phyloP scores from a whole-genome alignment of 2,329 filamentous ascomycete genomes.

The Phaeomoniella chlamydospora region DNA sequence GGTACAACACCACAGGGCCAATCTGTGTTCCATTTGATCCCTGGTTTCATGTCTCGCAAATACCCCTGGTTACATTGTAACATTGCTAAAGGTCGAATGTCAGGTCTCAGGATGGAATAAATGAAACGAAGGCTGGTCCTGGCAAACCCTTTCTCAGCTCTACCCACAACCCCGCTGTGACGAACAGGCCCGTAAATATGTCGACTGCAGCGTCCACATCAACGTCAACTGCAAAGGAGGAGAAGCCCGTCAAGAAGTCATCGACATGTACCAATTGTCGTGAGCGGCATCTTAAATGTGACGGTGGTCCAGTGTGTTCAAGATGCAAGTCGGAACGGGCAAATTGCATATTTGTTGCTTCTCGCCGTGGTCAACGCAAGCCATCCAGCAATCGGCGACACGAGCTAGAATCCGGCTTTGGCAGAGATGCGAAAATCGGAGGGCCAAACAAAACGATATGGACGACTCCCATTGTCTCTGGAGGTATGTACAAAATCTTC shows the following conservation, averaged over 20 bases:
- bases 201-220: background rate
- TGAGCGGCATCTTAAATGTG: constrained; percentile 5
- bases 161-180: too few relatives aligned
- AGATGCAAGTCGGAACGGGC: constrained; percentile 2
- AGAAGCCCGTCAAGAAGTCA: background rate
- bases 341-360: constrained; percentile 3
- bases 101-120: too few relatives aligned
- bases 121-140: too few relatives aligned
- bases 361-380: constrained; percentile 3
- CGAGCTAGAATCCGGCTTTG: background rate
- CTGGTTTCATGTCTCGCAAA: too few relatives aligned
- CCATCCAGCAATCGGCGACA: background rate
- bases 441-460: background rate
- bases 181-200: too few relatives aligned
- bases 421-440: background rate
- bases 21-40: too few relatives aligned
- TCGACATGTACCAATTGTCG: constrained; percentile 5
- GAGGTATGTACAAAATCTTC: too few relatives aligned
- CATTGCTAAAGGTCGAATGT: too few relatives aligned
- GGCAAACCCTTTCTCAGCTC: too few relatives aligned
- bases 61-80: too few relatives aligned
- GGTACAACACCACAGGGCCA: too few relatives aligned
- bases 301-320: constrained; percentile 4
- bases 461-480: background rate
- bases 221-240: background rate